Conservation (phyloP, 108 stramenopile genomes). For the Chaetoceros muelleri region DNA sequence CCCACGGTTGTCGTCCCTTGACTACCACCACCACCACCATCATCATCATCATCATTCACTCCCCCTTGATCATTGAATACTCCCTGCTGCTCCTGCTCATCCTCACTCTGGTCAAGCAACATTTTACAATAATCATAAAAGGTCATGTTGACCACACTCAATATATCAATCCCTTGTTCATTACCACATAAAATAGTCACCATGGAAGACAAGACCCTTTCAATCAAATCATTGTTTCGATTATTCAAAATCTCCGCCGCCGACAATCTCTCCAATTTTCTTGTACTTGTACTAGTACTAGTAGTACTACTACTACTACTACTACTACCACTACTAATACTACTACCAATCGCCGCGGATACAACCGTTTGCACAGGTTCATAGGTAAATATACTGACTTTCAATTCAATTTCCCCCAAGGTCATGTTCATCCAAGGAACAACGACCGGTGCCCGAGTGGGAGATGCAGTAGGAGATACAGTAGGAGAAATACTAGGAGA, state of each 20-base stretch:
- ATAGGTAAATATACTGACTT: not conserved
- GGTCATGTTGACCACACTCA: too few species aligned
- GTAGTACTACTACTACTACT: too few species aligned
- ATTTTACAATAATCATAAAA: too few species aligned
- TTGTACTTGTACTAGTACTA: not conserved
- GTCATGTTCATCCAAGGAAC: not conserved
- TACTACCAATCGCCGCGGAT: not conserved
- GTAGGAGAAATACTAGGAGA: not conserved
- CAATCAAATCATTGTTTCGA: not conserved
- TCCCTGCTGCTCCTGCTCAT: too few species aligned
- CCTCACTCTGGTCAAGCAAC: too few species aligned
- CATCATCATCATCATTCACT: not conserved
- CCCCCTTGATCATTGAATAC: not conserved
- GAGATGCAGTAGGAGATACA: not conserved
- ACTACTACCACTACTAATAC: too few species aligned
- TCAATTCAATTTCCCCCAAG: not conserved
- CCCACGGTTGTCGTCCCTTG: not conserved
- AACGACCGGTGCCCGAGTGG: not conserved
- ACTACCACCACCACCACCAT: not conserved
- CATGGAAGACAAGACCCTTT: not conserved
- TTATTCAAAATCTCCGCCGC: not conserved
- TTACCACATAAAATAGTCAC: not conserved
- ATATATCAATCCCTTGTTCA: too few species aligned
- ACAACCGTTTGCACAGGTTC: not conserved
- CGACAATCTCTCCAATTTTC: not conserved